These are phyloP conservation scores for Roridomyces roridus DNA, from an alignment of 768 basidiomycete species.

Conservation along the genomic window DNA sequence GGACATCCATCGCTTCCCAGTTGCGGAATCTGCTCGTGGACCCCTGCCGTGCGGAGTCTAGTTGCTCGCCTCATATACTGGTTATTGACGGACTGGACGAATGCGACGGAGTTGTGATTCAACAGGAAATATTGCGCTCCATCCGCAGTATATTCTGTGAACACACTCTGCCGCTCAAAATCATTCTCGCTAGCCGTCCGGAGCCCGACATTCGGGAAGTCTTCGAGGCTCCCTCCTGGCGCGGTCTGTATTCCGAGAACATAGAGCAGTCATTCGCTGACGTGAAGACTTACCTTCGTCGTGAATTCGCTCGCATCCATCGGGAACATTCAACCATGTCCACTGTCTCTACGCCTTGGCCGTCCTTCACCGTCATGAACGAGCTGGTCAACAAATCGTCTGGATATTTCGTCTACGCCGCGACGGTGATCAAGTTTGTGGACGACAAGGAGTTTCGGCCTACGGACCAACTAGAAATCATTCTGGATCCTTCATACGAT, in stretches of 20 bases:
- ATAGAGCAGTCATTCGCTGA: background rate
- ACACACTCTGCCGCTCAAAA: background rate
- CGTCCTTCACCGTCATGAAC: background rate
- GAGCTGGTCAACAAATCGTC: background rate
- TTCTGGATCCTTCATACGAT: background rate
- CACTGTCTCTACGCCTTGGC: background rate
- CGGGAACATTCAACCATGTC: conserved; percentile 1
- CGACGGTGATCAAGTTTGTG: conserved; percentile 1
- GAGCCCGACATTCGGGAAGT: background rate
- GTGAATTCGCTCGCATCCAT: background rate
- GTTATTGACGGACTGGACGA: background rate
- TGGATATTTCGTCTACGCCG: background rate
- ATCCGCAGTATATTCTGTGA: background rate
- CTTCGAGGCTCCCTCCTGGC: background rate
- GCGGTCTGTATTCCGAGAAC: background rate
- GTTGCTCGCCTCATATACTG: background rate
- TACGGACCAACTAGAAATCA: background rate
- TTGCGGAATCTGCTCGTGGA: background rate
- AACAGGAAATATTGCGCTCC: background rate
- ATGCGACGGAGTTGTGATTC: background rate
- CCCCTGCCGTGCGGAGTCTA: too few relatives aligned
- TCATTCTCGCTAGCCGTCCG: background rate
- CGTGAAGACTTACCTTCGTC: too few relatives aligned
- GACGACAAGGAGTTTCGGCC: background rate
- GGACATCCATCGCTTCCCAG: background rate